phyloP scores from a whole-genome alignment of 345 rosid genomes.

The Gossypium longicalyx region DNA sequence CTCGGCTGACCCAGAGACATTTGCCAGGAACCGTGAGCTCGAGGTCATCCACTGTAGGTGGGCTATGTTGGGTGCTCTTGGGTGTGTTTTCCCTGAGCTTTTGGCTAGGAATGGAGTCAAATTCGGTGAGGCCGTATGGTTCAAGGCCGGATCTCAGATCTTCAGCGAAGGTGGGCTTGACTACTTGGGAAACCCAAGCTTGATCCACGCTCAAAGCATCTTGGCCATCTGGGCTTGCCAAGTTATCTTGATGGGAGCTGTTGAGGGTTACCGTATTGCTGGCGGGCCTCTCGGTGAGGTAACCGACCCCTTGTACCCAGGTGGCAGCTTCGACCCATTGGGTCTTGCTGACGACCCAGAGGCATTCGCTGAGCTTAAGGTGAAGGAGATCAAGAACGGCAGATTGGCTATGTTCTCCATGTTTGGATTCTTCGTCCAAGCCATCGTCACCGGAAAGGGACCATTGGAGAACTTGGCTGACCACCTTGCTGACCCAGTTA shows the following conservation, averaged over 20 bases:
- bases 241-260: constrained; percentile 70
- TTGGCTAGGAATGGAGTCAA: constrained; percentile 69
- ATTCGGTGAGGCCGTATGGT: constrained; percentile 93
- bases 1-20: constrained; percentile 92
- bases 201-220: constrained; percentile 77
- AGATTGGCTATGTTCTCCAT: constrained; percentile 58
- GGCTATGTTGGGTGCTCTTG: constrained; percentile 96
- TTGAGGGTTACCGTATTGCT: constrained; percentile 70
- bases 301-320: constrained; percentile 41
- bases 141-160: constrained; percentile 95
- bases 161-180: constrained; percentile 95
- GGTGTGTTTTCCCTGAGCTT: constrained; percentile 87
- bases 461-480: constrained; percentile 56
- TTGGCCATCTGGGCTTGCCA: constrained; percentile 78
- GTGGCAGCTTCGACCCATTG: constrained; percentile 57
- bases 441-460: constrained; percentile 54
- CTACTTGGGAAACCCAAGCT: constrained; percentile 83
- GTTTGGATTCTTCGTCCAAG: constrained; percentile 57
- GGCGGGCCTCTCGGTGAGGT: constrained; percentile 63
- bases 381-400: constrained; percentile 56
- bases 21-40: constrained; percentile 89
- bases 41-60: constrained; percentile 93
- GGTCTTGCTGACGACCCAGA: constrained; percentile 59
- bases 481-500: constrained; percentile 55
- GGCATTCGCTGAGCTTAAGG: constrained; percentile 57